Evolutionary conservation across 257 asterid genomes (phyloP), one percentile per base, ranked within the genome.

Genomic region (Prunella vulgaris): DNA sequence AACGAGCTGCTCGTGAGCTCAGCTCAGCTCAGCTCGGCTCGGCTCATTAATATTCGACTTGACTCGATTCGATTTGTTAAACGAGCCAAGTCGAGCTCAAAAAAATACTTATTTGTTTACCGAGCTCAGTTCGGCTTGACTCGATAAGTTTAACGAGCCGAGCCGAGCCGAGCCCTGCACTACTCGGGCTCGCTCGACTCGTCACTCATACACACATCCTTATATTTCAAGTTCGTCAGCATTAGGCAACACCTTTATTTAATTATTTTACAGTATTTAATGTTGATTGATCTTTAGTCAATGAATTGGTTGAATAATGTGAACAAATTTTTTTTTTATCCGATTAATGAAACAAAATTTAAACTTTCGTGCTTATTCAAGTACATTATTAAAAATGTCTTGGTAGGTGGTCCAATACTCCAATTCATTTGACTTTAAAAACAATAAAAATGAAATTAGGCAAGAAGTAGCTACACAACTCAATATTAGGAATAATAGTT

Each of bases 351-450:
- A 35, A 25, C 30, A 73, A n/a, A 22, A 12, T 17, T 14, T n/a
- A n/a, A 64, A 8, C 35, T 32, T 18, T 66, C 51, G 15, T 70
- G 48, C n/a, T 25, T 30, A 1, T 54, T 74, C 69, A 68, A 68
- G 70, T 24, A 60, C 66, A 35, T 51, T 7, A 44, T 33, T 12
- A 22, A 14, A 48, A 22, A 13, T 6, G 37, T 38, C n/a, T 13
- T 35, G 40, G 68, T 75, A 68, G 75, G 79, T 68, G 49, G 21
- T 64, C 73, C 17, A 51, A 48, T n/a, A n/a, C n/a, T n/a, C n/a
- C n/a, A n/a, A n/a, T n/a, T n/a, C n/a, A n/a, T 37, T 68, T 60
- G 66, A 74, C 78, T 67, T 65, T 2, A 18, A 14, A 28, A 46
- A 38, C 32, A 68, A 5, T 5, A 33, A 17, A 13, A 68, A 32